A percentile compares a stretch with the other conserved stretches of the same genome.
phyloP scores from a whole-genome alignment of 495 filamentous ascomycete genomes.

The Physcia stellaris region DNA sequence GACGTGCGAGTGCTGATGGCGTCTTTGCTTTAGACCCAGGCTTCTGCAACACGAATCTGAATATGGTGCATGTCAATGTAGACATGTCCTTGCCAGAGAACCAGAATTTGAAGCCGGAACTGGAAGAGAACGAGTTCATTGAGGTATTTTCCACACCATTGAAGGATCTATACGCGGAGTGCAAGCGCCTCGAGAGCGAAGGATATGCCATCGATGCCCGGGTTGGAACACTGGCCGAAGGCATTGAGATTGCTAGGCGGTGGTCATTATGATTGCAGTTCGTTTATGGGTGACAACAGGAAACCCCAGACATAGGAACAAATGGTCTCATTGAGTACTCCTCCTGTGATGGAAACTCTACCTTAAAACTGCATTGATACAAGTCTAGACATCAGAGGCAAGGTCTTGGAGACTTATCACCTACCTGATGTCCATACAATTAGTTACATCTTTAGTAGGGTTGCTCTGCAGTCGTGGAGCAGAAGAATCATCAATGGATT shows the following conservation, averaged over 20 bases:
- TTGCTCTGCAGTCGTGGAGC: too few species aligned
- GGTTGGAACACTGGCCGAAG: slow-evolving; percentile 72
- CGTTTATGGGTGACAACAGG: slow-evolving; percentile 1
- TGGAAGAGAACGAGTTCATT: slow-evolving; percentile 86
- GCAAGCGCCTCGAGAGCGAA: slow-evolving; percentile 52
- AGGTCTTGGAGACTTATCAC: too few species aligned
- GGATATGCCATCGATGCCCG: slow-evolving; percentile 80
- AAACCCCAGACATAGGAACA: background rate
- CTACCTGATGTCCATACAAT: too few species aligned
- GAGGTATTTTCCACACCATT: slow-evolving; percentile 67
- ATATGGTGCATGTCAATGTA: slow-evolving; percentile 68
- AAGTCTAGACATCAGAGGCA: too few species aligned
- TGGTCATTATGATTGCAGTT: slow-evolving; percentile 39
- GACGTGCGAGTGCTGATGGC: too few species aligned
- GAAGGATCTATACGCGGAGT: slow-evolving; percentile 48
- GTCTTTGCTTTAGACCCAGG: slow-evolving; percentile 37
- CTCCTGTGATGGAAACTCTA: too few species aligned
- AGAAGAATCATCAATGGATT: too few species aligned
- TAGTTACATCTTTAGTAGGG: too few species aligned
- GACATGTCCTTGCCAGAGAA: slow-evolving; percentile 62
- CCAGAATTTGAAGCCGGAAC: slow-evolving; percentile 52
- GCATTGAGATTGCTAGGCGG: slow-evolving; percentile 64
- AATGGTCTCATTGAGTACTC: too few species aligned
- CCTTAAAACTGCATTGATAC: too few species aligned
- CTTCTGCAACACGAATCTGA: slow-evolving; percentile 81